Conservation (phyloP, 768 basidiomycete species). For the Podaxis sp. region DNA sequence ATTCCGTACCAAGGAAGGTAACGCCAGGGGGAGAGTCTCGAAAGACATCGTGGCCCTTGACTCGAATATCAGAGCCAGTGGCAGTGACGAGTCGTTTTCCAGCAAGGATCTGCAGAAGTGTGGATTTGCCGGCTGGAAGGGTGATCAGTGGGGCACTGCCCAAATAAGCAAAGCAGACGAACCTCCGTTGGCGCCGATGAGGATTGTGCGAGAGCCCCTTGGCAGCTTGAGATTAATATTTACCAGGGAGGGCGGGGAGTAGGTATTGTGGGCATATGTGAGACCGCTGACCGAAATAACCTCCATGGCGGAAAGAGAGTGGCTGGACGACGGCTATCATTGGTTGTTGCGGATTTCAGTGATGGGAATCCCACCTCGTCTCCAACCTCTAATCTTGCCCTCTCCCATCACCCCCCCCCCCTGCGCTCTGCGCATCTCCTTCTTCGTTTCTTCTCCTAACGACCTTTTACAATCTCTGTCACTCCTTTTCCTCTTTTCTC, state of each 20-base stretch:
- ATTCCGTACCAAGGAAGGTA: slow-evolving; percentile 91
- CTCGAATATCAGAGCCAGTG: slow-evolving; percentile 50
- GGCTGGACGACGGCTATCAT: neutral
- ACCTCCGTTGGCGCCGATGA: slow-evolving; percentile 96
- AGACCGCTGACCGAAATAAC: slow-evolving; percentile 45
- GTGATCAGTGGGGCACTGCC: slow-evolving; percentile 13
- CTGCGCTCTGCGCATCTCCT: neutral
- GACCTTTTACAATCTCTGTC: slow-evolving; percentile 12
- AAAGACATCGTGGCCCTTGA: slow-evolving; percentile 87
- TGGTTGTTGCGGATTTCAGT: neutral
- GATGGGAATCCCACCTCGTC: slow-evolving; percentile 15
- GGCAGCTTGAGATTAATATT: slow-evolving; percentile 65
- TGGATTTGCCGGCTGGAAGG: slow-evolving; percentile 84
- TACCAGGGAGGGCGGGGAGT: slow-evolving; percentile 47
- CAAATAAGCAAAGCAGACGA: slow-evolving; percentile 18
- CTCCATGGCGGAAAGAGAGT: slow-evolving; percentile 8
- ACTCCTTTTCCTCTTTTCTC: slow-evolving; percentile 13
- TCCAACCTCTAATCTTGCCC: slow-evolving; percentile 16
- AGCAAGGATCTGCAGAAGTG: slow-evolving; percentile 88
- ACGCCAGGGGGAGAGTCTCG: slow-evolving; percentile 78
- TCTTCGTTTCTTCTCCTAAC: slow-evolving; percentile 3
- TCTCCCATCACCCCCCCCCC: slow-evolving; percentile 16
- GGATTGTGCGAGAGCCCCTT: slow-evolving; percentile 74
- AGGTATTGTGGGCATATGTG: slow-evolving; percentile 51
- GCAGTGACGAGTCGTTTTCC: slow-evolving; percentile 77